phyloP scores from a whole-genome alignment of 2,329 filamentous ascomycete species.

The Orbilia ellipsospora region DNA sequence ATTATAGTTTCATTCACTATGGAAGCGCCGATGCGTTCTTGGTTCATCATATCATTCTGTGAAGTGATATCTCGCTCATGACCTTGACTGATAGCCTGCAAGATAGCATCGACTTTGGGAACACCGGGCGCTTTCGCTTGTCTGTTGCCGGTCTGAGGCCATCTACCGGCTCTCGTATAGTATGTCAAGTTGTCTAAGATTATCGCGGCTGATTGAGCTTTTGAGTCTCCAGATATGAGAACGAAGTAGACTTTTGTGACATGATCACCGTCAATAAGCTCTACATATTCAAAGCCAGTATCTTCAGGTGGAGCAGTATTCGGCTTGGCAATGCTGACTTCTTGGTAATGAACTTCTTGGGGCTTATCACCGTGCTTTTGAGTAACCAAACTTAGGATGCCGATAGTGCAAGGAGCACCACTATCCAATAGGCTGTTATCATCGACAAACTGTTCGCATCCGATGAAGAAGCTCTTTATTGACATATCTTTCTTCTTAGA shows the following conservation, averaged over 20 bases:
- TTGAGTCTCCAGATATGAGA: constrained; percentile 18
- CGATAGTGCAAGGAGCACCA: constrained; percentile 21
- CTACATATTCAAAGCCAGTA: constrained; percentile 23
- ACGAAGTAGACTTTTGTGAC: constrained; percentile 39
- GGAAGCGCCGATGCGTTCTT: not conserved
- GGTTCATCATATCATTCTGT: not conserved
- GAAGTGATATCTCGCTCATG: constrained; percentile 1
- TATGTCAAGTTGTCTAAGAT: constrained; percentile 45
- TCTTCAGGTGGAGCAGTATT: constrained; percentile 14
- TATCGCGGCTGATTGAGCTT: constrained; percentile 22
- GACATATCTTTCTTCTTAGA: constrained; percentile 43
- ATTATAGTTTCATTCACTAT: not conserved
- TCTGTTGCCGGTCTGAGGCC: constrained; percentile 43
- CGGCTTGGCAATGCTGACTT: constrained; percentile 27
- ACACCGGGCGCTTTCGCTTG: constrained; percentile 4
- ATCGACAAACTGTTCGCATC: constrained; percentile 40
- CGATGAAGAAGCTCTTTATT: constrained; percentile 38
- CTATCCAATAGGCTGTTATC: constrained; percentile 28
- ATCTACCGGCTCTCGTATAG: constrained; percentile 32
- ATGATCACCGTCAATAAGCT: constrained; percentile 35
- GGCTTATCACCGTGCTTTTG: constrained; percentile 36
- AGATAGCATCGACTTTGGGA: constrained; percentile 26
- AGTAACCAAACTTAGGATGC: constrained; percentile 16
- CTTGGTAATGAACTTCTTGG: constrained; percentile 35
- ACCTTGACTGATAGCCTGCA: constrained; percentile 10